Evolutionary conservation across 2,329 filamentous ascomycete genomes (phyloP), one percentile per base, ranked within the genome.

Genomic region (Fusarium poae): DNA sequence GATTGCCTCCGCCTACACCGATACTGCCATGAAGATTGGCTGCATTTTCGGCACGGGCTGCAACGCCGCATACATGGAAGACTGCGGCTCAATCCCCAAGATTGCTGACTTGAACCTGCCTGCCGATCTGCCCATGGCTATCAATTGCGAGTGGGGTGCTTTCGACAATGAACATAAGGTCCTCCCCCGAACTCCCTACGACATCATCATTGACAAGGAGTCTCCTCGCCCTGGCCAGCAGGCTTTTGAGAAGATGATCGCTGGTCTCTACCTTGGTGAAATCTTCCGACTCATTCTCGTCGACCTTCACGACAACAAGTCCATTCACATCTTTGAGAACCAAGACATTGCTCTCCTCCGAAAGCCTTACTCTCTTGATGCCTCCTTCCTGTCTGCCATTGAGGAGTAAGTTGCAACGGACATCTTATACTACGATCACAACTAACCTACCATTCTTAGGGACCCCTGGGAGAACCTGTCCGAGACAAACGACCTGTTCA

Each of bases 31-130:
- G 88, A 94, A 90, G 82, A 96, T 98, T 75, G 96, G 96, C 57
- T 97, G 95, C 81, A 99, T 99, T 77, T 99, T 99, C 76, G 96
- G 96, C 74, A 99, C 96, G 15, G 96, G 96, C 62, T 97, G 96
- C 83, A 99, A 99, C 76, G 96, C 95, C 40, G 96, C 96, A 39
- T 99, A 99, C 83, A 97, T 99, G 92, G 96, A 99, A 81, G 82
- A 97, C 76, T 92, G 89, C 69, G 94, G 93, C 70, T 92, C 91
- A 15, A 93, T 99, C 70, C 95, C 94, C 70, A 99, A 99, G 85
- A 88, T 99, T 56, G 93, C 92, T 13, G 89, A 97, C 82, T 88
- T 97, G 85, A 96, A 97, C 75, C 87, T 98, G 37, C 92, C 94
- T 50, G 84, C 93, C 1, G 90, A 96, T 65, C 89, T 89, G 64